phyloP scores from a whole-genome alignment of 1,284 basidiomycete genomes.

The Trametes versicolor region DNA sequence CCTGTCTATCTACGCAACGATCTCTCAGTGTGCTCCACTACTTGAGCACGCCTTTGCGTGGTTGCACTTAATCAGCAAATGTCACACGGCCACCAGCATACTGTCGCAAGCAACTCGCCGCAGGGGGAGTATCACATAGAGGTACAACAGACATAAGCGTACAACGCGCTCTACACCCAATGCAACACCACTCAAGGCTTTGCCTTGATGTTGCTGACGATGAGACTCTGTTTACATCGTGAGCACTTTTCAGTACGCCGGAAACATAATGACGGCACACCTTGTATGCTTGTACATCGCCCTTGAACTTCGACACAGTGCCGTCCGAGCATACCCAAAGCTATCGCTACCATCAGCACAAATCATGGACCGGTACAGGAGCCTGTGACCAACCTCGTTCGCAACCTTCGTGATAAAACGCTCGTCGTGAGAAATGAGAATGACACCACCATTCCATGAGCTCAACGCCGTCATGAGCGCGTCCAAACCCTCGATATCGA shows the following conservation, averaged over 20 bases:
- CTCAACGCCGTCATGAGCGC: conserved; percentile 91
- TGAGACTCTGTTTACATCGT: conserved; percentile 64
- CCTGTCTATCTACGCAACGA: no score
- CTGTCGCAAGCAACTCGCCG: background rate
- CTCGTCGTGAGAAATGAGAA: conserved; percentile 95
- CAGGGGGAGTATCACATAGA: background rate
- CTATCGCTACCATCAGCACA: conserved; percentile 47
- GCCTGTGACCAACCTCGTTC: conserved; percentile 61
- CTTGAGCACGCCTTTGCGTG: no score
- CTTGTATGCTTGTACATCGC: conserved; percentile 95
- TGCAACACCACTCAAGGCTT: conserved; percentile 21
- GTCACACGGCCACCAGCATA: no score
- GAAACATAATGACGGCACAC: conserved; percentile 48
- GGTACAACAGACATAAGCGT: conserved; percentile 1
- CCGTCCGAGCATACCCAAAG: conserved; percentile 93
- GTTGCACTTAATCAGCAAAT: no score
- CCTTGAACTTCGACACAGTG: conserved; percentile 86
- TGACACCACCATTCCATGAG: conserved; percentile 96
- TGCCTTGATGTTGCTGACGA: conserved; percentile 82
- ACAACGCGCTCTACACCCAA: background rate
- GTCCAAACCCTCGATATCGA: conserved; percentile 98
- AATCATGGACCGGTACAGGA: conserved; percentile 4
- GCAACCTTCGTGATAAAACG: conserved; percentile 90
- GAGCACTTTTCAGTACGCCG: conserved; percentile 3
- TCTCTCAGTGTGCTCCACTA: no score